These are phyloP conservation scores for Trichoderma atroviride DNA, from an alignment of 2,329 filamentous ascomycete genomes.

Conservation along the genomic window DNA sequence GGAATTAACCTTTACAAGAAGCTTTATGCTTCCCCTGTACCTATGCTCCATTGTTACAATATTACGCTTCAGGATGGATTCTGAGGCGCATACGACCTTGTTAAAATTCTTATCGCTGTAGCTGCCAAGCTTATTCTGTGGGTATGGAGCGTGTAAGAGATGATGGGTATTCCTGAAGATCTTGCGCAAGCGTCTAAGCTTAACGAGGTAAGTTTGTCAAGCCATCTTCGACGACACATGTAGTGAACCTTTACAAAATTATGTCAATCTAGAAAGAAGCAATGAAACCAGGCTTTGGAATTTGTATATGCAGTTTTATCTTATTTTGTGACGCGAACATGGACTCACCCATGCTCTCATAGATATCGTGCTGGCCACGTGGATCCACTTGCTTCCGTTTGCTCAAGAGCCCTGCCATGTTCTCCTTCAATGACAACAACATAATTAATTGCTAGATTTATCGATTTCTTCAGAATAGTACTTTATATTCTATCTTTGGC, in stretches of 20 bases:
- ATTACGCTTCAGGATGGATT: neutral
- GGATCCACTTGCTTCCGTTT: neutral
- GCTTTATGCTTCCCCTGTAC: neutral
- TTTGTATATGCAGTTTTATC: neutral
- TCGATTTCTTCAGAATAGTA: neutral
- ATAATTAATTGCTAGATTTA: neutral
- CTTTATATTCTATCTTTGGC: neutral
- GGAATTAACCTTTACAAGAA: neutral
- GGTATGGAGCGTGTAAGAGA: neutral
- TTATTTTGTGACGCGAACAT: neutral
- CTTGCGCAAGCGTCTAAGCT: no score
- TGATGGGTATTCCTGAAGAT: neutral
- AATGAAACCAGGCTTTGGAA: neutral
- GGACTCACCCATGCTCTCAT: neutral
- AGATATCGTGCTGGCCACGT: neutral
- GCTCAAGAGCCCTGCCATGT: neutral
- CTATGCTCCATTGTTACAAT: neutral
- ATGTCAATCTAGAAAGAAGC: neutral
- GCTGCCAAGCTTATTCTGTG: slow-evolving; percentile 5
- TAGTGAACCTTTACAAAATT: neutral
- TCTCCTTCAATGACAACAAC: neutral
- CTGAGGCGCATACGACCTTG: neutral
- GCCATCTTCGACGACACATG: no score
- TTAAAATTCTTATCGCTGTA: neutral
- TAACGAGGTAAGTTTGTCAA: no score